Percentiles rank a stretch among this genome's conserved stretches.
These are phyloP conservation scores for Mariannaea sp. DNA, from an alignment of 2,329 filamentous ascomycete species.

Conservation along the genomic window DNA sequence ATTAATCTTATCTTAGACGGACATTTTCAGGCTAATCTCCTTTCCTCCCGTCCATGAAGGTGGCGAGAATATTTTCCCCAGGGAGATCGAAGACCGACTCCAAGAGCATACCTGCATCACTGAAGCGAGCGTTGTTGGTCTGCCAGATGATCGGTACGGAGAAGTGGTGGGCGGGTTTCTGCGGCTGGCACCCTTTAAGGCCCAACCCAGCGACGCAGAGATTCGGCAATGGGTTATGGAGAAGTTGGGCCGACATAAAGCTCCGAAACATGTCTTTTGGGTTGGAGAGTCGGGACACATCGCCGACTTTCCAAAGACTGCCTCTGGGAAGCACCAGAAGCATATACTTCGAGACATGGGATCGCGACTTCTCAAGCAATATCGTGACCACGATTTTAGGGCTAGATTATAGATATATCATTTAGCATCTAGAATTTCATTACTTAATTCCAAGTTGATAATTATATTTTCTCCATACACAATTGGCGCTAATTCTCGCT, in stretches of 20 bases:
- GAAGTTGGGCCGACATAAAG: constrained; percentile 64
- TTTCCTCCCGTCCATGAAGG: too few species aligned
- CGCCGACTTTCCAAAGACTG: constrained; percentile 59
- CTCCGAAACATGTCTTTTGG: constrained; percentile 70
- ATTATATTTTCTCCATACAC: too few species aligned
- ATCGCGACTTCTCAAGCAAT: constrained; percentile 1
- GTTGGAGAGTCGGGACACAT: constrained; percentile 62
- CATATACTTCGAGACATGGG: constrained; percentile 10
- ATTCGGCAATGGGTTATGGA: constrained; percentile 60
- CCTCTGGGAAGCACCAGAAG: constrained; percentile 59
- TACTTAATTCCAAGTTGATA: too few species aligned
- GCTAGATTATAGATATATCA: constrained; percentile 8
- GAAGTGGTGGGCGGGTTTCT: constrained; percentile 82
- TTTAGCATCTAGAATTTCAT: too few species aligned
- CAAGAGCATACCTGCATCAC: constrained; percentile 68
- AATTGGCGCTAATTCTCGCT: too few species aligned
- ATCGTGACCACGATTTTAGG: neutral
- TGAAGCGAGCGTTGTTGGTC: constrained; percentile 76
- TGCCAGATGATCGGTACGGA: constrained; percentile 76
- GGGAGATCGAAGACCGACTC: constrained; percentile 82
- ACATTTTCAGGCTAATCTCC: neutral
- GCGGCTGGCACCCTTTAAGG: neutral
- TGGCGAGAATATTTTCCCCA: constrained; percentile 85
- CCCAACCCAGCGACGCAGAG: constrained; percentile 51
- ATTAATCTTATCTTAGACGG: too few species aligned